Conservation (phyloP, 352 stramenopile species). For the Pythium brassicae region DNA sequence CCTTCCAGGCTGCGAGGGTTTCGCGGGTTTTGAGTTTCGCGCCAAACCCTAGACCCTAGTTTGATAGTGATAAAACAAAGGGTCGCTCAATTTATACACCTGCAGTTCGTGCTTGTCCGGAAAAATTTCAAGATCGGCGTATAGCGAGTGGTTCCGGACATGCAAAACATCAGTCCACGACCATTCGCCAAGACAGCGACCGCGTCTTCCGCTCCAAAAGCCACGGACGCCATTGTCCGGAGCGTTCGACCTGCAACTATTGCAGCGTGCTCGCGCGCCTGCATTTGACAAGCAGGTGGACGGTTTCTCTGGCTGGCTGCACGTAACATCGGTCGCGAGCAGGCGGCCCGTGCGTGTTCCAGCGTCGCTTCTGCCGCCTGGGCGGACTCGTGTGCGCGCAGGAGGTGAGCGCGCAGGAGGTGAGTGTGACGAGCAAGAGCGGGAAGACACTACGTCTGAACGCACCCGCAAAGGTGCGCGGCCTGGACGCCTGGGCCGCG, state of each 20-base stretch:
- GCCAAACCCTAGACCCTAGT: background rate
- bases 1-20: background rate
- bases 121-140: too few relatives aligned
- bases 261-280: constrained; percentile 14
- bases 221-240: too few relatives aligned
- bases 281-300: constrained; percentile 16
- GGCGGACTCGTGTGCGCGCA: constrained; percentile 33
- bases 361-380: constrained; percentile 32
- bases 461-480: background rate
- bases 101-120: too few relatives aligned
- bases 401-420: background rate
- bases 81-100: background rate
- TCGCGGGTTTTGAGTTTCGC: background rate
- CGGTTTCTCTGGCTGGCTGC: constrained; percentile 33
- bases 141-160: too few relatives aligned
- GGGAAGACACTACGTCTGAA: constrained; percentile 20
- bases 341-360: constrained; percentile 11
- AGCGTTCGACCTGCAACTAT: constrained; percentile 23
- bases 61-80: background rate
- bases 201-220: too few relatives aligned
- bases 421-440: constrained; percentile 3
- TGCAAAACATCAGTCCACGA: too few relatives aligned
- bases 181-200: too few relatives aligned
- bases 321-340: constrained; percentile 19
- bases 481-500: constrained; percentile 6